phyloP scores from a whole-genome alignment of 176 grass and related monocot genomes.

The Oryza australiensis region DNA sequence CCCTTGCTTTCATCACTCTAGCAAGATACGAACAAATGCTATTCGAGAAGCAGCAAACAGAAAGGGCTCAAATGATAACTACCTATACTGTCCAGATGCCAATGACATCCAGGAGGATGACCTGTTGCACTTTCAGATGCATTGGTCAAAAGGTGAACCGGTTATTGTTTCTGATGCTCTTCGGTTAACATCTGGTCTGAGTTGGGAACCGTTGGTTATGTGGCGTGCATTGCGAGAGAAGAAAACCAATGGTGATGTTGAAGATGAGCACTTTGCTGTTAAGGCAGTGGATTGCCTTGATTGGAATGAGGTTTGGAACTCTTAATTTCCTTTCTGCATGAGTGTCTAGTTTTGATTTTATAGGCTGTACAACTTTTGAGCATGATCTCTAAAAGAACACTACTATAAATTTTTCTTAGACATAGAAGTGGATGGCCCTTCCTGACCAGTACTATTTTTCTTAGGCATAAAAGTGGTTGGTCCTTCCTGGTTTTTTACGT shows the following conservation, averaged over 20 bases:
- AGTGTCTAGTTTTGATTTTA: background rate
- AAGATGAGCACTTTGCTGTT: slow-evolving; percentile 51
- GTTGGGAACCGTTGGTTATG: slow-evolving; percentile 96
- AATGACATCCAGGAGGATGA: slow-evolving; percentile 50
- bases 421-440: background rate
- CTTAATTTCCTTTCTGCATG: background rate
- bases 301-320: slow-evolving; percentile 65
- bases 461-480: too few species aligned
- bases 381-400: background rate
- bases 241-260: slow-evolving; percentile 34
- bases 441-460: too few species aligned
- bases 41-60: slow-evolving; percentile 54
- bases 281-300: slow-evolving; percentile 79
- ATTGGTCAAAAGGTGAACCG: slow-evolving; percentile 86
- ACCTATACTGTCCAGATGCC: slow-evolving; percentile 64
- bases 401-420: background rate
- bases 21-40: slow-evolving; percentile 30
- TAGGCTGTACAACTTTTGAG: background rate
- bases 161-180: slow-evolving; percentile 74
- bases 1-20: slow-evolving; percentile 43
- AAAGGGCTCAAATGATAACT: slow-evolving; percentile 69
- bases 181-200: slow-evolving; percentile 63
- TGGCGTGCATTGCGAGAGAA: slow-evolving; percentile 75
- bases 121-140: slow-evolving; percentile 73
- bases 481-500: background rate